phyloP scores from a whole-genome alignment of 169 alveolate genomes.

The Eimeria falciformis region DNA sequence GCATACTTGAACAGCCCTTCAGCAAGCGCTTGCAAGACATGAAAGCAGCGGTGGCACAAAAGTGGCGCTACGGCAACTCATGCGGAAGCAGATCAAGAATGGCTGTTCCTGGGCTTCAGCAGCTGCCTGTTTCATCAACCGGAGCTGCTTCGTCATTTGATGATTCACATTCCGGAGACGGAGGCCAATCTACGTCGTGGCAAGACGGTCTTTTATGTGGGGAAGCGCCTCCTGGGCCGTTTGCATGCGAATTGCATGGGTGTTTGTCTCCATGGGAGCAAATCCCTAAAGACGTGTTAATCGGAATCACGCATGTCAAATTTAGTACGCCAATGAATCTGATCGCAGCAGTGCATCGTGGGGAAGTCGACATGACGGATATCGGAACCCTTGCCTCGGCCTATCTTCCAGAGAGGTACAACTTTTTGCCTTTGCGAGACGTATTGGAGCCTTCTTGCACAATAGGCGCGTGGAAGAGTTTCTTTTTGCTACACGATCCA shows the following conservation, averaged over 20 bases:
- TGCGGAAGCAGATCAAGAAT: background rate
- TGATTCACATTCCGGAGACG: constrained; percentile 3
- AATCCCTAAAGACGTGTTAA: constrained; percentile 18
- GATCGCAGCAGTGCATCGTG: constrained; percentile 56
- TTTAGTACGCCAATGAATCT: constrained; percentile 66
- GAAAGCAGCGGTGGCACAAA: constrained; percentile 60
- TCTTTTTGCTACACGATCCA: constrained; percentile 37
- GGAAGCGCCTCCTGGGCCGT: background rate
- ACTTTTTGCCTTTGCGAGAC: constrained; percentile 54
- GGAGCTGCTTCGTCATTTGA: background rate
- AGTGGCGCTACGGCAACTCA: background rate
- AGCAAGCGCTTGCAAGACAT: constrained; percentile 52
- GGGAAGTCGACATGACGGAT: constrained; percentile 64
- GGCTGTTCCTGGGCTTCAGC: constrained; percentile 26
- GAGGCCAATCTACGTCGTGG: background rate
- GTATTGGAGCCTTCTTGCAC: constrained; percentile 65
- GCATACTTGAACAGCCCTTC: constrained; percentile 61
- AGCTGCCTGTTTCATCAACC: background rate
- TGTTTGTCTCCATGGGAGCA: constrained; percentile 65
- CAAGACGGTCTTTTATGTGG: constrained; percentile 35
- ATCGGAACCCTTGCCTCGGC: constrained; percentile 62
- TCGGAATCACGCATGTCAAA: constrained; percentile 42
- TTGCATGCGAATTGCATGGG: constrained; percentile 43
- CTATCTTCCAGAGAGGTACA: constrained; percentile 50
- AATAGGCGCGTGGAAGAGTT: constrained; percentile 61